phyloP scores from a whole-genome alignment of 2,329 filamentous ascomycete genomes.

The Dissoconium aciculare region DNA sequence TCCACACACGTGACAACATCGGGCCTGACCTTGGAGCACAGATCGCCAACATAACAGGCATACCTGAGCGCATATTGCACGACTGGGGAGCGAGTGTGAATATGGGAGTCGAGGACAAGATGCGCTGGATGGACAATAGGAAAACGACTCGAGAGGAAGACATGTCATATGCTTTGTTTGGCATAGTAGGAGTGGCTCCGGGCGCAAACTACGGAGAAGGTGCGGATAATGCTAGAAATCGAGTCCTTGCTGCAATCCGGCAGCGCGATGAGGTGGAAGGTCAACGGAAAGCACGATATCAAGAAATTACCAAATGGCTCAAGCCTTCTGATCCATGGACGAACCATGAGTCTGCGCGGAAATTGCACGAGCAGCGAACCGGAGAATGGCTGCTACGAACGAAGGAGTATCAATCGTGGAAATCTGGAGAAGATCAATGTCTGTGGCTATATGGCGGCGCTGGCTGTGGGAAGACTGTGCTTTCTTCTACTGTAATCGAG shows the following conservation, averaged over 20 bases:
- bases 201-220: conserved; percentile 10
- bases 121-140: conserved; percentile 7
- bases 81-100: conserved; percentile 3
- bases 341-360: conserved; percentile 8
- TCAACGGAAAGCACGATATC: conserved; percentile 7
- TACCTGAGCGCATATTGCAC: conserved; percentile 6
- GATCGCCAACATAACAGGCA: conserved; percentile 5
- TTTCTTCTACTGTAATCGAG: conserved; percentile 12
- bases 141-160: conserved; percentile 7
- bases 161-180: conserved; percentile 9
- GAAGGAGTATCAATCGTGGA: conserved; percentile 10
- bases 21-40: conserved; percentile 1
- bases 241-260: conserved; percentile 5
- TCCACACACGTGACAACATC: not conserved
- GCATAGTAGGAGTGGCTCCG: conserved; percentile 7
- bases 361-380: conserved; percentile 4
- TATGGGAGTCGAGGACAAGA: conserved; percentile 4
- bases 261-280: conserved; percentile 2
- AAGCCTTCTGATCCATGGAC: conserved; percentile 11
- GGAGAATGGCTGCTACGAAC: conserved; percentile 11
- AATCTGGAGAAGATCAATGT: conserved; percentile 6
- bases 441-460: conserved; percentile 12
- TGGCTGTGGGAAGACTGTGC: conserved; percentile 14
- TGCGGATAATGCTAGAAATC: conserved; percentile 3
- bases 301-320: conserved; percentile 11